Evolutionary conservation across 2,329 filamentous ascomycete genomes (phyloP).

Genomic region (Talaromyces verruculosus): DNA sequence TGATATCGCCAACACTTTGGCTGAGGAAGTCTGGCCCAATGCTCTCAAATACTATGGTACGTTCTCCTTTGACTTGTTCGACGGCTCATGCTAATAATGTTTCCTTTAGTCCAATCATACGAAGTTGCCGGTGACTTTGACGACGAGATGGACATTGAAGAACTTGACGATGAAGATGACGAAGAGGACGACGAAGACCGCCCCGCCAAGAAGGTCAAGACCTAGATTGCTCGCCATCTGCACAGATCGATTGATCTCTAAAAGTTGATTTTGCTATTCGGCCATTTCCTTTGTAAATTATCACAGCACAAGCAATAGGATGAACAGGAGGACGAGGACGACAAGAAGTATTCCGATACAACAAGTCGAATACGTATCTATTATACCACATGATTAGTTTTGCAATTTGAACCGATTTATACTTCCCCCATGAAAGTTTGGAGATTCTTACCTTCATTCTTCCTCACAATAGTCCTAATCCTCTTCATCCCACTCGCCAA

Average conservation of each 20-base stretch:
- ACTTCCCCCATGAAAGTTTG: neutral
- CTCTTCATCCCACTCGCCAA: constrained; percentile 83
- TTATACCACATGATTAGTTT: constrained; percentile 33
- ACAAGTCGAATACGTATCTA: constrained; percentile 75
- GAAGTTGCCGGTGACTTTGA: constrained; percentile 57
- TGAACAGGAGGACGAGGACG: constrained; percentile 79
- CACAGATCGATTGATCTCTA: neutral
- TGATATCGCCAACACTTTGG: constrained; percentile 74
- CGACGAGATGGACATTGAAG: constrained; percentile 68
- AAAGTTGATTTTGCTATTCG: constrained; percentile 22
- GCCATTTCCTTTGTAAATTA: constrained; percentile 16
- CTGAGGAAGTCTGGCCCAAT: constrained; percentile 84
- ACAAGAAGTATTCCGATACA: constrained; percentile 88
- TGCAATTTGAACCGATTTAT: constrained; percentile 1
- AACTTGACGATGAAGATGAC: constrained; percentile 57
- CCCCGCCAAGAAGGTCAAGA: constrained; percentile 43
- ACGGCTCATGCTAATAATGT: constrained; percentile 42
- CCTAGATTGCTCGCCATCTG: constrained; percentile 3
- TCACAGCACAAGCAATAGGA: constrained; percentile 70
- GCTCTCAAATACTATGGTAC: constrained; percentile 90
- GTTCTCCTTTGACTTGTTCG: constrained; percentile 37
- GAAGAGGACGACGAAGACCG: constrained; percentile 54
- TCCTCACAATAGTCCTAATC: constrained; percentile 77
- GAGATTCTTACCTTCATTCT: constrained; percentile 64
- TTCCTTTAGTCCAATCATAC: constrained; percentile 63